Conservation (phyloP, 345 rosid species). For the Acer negundo region DNA sequence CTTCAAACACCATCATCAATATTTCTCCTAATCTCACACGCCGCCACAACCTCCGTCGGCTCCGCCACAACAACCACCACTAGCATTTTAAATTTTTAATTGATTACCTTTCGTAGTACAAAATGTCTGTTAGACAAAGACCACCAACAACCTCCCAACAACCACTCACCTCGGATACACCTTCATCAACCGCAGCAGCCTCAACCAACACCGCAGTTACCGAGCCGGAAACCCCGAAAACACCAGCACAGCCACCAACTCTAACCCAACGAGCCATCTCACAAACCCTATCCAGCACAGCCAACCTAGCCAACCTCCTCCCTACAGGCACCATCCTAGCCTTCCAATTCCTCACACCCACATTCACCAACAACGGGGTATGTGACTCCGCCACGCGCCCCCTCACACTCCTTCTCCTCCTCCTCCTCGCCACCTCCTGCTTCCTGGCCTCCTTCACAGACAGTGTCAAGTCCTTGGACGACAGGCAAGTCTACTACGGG, state of each 20-base stretch:
- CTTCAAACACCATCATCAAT: not conserved
- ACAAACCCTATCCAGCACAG: conserved; percentile 74
- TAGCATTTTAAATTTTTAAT: not conserved
- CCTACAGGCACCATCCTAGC: conserved; percentile 93
- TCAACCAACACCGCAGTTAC: conserved; percentile 12
- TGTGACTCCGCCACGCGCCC: conserved; percentile 69
- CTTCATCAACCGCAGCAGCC: conserved; percentile 14
- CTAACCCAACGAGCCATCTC: conserved; percentile 62
- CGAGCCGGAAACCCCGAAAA: conserved; percentile 39
- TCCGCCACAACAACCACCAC: not conserved
- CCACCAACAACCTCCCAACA: conserved; percentile 28
- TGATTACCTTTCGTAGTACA: not conserved
- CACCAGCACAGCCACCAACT: conserved; percentile 36
- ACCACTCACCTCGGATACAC: conserved; percentile 17
- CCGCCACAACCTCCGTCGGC: not conserved
- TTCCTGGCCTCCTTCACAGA: conserved; percentile 81
- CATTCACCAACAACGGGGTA: conserved; percentile 77
- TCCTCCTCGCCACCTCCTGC: conserved; percentile 67
- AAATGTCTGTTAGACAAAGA: conserved; percentile 33
- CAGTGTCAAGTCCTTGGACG: conserved; percentile 60
- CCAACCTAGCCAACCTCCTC: conserved; percentile 90
- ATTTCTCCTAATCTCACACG: not conserved
- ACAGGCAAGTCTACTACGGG: conserved; percentile 75
- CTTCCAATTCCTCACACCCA: conserved; percentile 77
- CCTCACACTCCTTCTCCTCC: conserved; percentile 59